These are phyloP conservation scores for Epichloe elymi DNA, from an alignment of 2,329 filamentous ascomycete genomes.

Conservation along the genomic window DNA sequence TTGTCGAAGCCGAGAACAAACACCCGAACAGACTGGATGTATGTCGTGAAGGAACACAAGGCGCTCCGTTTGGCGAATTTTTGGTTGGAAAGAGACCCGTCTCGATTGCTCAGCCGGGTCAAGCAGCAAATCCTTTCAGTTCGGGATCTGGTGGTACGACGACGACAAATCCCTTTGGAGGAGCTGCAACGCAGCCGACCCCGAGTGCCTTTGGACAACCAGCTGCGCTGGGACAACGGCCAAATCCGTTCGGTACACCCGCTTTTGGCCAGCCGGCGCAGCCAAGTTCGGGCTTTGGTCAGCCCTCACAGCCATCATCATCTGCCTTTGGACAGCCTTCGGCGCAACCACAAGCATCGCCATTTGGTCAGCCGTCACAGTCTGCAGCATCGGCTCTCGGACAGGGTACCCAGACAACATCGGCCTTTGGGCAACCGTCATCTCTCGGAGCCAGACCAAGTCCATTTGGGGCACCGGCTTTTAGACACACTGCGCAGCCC, in stretches of 20 bases:
- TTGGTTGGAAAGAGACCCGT: conserved; percentile 23
- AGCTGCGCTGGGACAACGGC: conserved; percentile 18
- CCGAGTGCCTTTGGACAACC: conserved; percentile 28
- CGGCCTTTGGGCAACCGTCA: conserved; percentile 29
- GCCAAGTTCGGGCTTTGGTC: conserved; percentile 15
- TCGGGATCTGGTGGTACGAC: conserved; percentile 8
- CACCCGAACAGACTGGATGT: conserved; percentile 66
- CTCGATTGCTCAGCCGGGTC: conserved; percentile 13
- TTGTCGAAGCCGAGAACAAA: conserved; percentile 50
- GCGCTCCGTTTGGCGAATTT: conserved; percentile 33
- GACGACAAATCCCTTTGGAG: conserved; percentile 18
- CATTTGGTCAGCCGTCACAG: conserved; percentile 31
- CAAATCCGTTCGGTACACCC: conserved; percentile 22
- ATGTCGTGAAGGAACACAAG: conserved; percentile 33
- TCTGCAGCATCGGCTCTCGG: conserved; percentile 26
- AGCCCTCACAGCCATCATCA: conserved; percentile 10
- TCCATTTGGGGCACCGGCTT: conserved; percentile 22
- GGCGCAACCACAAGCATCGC: conserved; percentile 11
- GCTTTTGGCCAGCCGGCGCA: conserved; percentile 25
- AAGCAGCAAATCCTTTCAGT: conserved; percentile 30
- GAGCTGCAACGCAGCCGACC: conserved; percentile 8
- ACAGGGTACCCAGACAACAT: conserved; percentile 20
- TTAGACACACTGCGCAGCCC: conserved; percentile 22
- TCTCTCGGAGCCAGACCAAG: conserved; percentile 19
- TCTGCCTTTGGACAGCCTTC: conserved; percentile 30